Percentiles rank a stretch among this genome's conserved stretches.
phyloP scores from a whole-genome alignment of 2,329 filamentous ascomycete species.

The Diplocarpon rosae region DNA sequence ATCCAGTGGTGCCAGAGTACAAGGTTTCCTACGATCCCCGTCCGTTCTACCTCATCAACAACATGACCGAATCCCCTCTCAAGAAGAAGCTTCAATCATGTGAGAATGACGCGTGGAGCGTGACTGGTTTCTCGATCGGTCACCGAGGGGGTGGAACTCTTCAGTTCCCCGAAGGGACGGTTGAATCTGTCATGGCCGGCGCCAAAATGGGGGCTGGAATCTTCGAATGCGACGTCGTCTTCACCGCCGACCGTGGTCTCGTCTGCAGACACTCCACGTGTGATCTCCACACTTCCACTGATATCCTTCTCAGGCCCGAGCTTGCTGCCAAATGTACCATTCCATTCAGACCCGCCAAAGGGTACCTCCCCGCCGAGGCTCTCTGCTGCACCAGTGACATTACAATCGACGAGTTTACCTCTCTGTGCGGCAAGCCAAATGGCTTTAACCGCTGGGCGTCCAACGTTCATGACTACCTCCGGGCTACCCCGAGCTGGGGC shows the following conservation, averaged over 20 bases:
- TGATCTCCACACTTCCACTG: conserved; percentile 17
- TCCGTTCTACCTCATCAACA: conserved; percentile 17
- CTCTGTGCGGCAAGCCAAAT: conserved; percentile 16
- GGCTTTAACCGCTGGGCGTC: conserved; percentile 15
- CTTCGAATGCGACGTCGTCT: conserved; percentile 17
- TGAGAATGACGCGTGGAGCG: conserved; percentile 8
- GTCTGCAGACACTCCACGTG: conserved; percentile 18
- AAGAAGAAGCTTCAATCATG: conserved; percentile 15
- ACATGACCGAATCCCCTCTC: conserved; percentile 14
- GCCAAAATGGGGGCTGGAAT: conserved; percentile 17
- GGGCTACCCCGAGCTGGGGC: conserved; percentile 12
- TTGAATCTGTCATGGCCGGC: conserved; percentile 12
- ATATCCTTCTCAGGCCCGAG: conserved; percentile 12
- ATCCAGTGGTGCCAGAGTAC: conserved; percentile 3
- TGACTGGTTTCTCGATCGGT: conserved; percentile 12
- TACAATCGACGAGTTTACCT: conserved; percentile 12
- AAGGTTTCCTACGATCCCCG: conserved; percentile 8
- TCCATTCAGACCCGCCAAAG: conserved; percentile 12
- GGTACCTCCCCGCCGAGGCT: conserved; percentile 8
- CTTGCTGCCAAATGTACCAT: conserved; percentile 15
- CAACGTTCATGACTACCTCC: conserved; percentile 12
- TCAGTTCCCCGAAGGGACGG: conserved; percentile 16
- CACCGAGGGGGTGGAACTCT: conserved; percentile 16
- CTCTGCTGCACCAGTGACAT: conserved; percentile 19
- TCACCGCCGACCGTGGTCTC: conserved; percentile 15